A percentile compares a stretch with the other conserved stretches of the same genome.
phyloP scores from a whole-genome alignment of 306 rosid species.

The Crotalaria pallida region DNA sequence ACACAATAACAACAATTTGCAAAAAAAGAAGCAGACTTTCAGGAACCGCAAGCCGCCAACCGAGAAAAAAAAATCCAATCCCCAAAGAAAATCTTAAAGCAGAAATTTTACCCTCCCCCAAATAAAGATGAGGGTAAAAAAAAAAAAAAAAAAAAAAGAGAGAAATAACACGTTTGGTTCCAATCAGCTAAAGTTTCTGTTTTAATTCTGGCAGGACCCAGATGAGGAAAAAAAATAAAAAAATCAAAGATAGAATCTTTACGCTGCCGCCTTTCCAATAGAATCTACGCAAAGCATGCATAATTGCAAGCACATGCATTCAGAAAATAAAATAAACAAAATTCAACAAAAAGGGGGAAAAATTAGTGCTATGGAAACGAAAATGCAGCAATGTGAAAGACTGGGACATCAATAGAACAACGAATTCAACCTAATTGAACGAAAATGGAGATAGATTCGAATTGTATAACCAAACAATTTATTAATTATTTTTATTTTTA shows the following conservation, averaged over 20 bases:
- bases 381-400: constrained; percentile 31
- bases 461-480: constrained; percentile 17
- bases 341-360: neutral
- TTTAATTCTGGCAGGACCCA: constrained; percentile 16
- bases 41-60: neutral
- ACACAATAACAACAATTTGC: neutral
- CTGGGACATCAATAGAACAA: constrained; percentile 11
- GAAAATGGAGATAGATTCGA: constrained; percentile 32
- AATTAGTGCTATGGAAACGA: constrained; percentile 20
- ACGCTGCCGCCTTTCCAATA: neutral
- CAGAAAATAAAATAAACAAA: neutral
- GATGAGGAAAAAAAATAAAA: constrained; percentile 4
- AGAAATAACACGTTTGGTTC: neutral
- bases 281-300: constrained; percentile 21
- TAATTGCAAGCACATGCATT: neutral
- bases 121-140: neutral
- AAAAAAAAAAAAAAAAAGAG: neutral
- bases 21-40: neutral
- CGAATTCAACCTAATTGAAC: constrained; percentile 5
- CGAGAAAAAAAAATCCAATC: neutral
- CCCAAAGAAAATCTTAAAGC: neutral
- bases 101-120: neutral
- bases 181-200: constrained; percentile 9
- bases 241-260: constrained; percentile 25
- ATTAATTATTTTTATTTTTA: neutral